Evolutionary conservation across 305 asterid genomes (phyloP), one percentile per base, ranked within the genome.

Genomic region (Withania somnifera): DNA sequence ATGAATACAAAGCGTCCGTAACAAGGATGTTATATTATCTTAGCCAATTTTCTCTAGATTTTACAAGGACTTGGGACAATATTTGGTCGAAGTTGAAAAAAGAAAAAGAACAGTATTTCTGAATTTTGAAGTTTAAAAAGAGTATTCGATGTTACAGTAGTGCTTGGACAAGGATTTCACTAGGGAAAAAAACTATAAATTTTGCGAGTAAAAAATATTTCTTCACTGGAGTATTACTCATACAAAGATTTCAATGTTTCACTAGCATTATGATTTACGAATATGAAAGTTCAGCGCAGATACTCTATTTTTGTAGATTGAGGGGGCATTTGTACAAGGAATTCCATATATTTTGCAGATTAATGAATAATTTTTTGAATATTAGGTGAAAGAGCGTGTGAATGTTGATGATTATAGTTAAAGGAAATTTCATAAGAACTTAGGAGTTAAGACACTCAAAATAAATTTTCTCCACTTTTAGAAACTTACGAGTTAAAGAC

Each of bases 311-410:
- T 50, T 34, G 63, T 92, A 94, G 97, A 92, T 94, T 81, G 97
- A 94, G 85, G 97, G 97, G 63, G 90, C 94, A 15, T 94, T 94
- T 84, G 90, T 94, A 4, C 94, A 93, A 89, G 98, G 98, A n/a
- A 73, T 94, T 47, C 97, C 97, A 19, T 93, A 90, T 83, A 92
- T 89, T 87, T 91, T 93, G 97, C 91, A n/a, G n/a, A n/a, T 83
- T 30, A 3, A 30, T 1, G 34, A 30, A 30, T 30, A 30, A 22
- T 20, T 57, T 7, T 57, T 32, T 57, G 5, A 57, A 57, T 57
- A 57, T 22, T 57, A 57, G 30, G 26, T 54, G 61, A 19, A 54
- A n/a, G 7, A 26, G 19, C 19, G 19, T 54, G 61, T 54, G 10
- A 53, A 54, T 19, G 61, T 26, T 54, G 61, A 19, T 54, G 61